A percentile compares a stretch with the other conserved stretches of the same genome.
phyloP scores from a whole-genome alignment of 2,329 filamentous ascomycete species.

The Calonectria honghensis region DNA sequence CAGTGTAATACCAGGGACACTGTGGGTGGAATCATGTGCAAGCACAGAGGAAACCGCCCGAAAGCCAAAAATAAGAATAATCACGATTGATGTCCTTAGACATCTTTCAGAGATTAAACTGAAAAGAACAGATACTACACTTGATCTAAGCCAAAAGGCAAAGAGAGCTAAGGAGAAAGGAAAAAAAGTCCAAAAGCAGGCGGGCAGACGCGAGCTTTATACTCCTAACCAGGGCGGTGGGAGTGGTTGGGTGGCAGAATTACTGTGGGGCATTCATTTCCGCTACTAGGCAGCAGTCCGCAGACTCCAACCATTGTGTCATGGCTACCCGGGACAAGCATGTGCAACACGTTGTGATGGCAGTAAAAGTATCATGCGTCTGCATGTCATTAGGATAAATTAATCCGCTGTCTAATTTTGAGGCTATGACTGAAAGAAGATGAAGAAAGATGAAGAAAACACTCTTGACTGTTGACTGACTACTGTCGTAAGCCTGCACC shows the following conservation, averaged over 20 bases:
- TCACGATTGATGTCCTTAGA: constrained; percentile 23
- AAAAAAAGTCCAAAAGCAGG: neutral
- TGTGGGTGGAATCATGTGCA: constrained; percentile 12
- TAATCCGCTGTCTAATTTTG: neutral
- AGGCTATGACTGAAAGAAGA: too few relatives aligned
- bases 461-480: too few relatives aligned
- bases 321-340: neutral
- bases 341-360: neutral
- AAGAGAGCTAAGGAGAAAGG: constrained; percentile 24
- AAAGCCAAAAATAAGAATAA: constrained; percentile 25
- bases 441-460: too few relatives aligned
- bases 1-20: constrained; percentile 28
- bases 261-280: neutral
- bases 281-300: neutral
- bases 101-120: constrained; percentile 28
- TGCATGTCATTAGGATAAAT: neutral
- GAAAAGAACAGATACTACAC: constrained; percentile 30
- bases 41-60: constrained; percentile 19
- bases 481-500: too few relatives aligned
- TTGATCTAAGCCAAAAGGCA: constrained; percentile 29
- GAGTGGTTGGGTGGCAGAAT: neutral
- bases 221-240: neutral
- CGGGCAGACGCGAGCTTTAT: neutral
- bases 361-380: neutral
- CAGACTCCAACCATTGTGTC: neutral